Base-by-base conservation (phyloP, 179 eudicot genomes). In the Silene vulgaris region DNA sequence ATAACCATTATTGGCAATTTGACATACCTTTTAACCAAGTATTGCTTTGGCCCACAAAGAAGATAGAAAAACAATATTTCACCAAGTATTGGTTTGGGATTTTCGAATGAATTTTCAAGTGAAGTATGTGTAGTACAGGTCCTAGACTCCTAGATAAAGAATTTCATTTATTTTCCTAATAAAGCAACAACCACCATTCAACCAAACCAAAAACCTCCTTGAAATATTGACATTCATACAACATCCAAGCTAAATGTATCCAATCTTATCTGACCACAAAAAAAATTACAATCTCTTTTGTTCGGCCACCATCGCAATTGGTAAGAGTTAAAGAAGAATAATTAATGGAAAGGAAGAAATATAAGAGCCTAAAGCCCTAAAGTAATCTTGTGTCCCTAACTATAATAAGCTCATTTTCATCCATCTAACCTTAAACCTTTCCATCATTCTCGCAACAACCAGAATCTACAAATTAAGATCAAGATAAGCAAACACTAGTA, bases 381-480 rank as follows among this genome's bases (percentile, higher is more conserved):
- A 64, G 67, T 64, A 28, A 26, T 8, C 35, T 26, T 64, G 67
- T 30, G 26, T 4, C 45, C 19, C 4, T 11, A 65, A 14, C 69
- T 4, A 65, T 29, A 65, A 35, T 66, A 66, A 28, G 50, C 70
- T 66, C 7, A 16, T 65, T 26, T 28, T 4, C 43, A 62, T 9
- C 29, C 66, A 62, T 23, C 20, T 28, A 65, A 65, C 17, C 48
- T 66, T 8, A 26, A 65, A 64, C 16, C 45, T 65, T 17, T 30
- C 4, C 69, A 65, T 35, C 43, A 65, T 16, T 65, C 45, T 65
- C 35, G 69, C 21, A 65, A 16, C 45, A 65, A 29, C 69, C 43
- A 14, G 69, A 29, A 30, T n/a, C 45, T 32, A 66, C 35, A 14
- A 23, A 23, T 23, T 65, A 65, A 4, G 69, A 65, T 28, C 69